Evolutionary conservation across 768 basidiomycete genomes (phyloP).

Genomic region (Trametes meyenii): DNA sequence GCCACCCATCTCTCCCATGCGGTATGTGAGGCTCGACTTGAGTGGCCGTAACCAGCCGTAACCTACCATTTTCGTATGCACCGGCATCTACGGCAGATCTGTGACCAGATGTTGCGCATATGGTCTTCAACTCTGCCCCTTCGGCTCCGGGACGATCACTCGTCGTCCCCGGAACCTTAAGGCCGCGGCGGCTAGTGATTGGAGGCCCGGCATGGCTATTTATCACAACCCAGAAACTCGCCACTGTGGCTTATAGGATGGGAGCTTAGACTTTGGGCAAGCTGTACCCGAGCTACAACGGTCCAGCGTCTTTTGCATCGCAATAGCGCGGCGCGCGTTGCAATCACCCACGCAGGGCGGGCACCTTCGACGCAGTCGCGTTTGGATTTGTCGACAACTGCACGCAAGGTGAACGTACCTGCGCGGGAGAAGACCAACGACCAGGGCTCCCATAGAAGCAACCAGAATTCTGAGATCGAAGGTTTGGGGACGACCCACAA

Average conservation of each 20-base stretch:
- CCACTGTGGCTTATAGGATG: too few species aligned
- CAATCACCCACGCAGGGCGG: too few species aligned
- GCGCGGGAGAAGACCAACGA: not conserved
- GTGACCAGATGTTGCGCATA: not conserved
- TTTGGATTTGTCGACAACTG: too few species aligned
- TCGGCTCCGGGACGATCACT: not conserved
- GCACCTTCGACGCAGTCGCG: too few species aligned
- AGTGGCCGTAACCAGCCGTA: too few species aligned
- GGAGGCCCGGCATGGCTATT: not conserved
- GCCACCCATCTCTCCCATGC: not conserved
- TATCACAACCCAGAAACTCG: too few species aligned
- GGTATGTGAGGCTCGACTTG: too few species aligned
- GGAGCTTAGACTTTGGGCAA: too few species aligned
- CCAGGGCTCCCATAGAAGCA: not conserved
- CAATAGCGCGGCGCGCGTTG: too few species aligned
- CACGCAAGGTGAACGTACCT: not conserved
- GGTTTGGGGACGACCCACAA: not conserved
- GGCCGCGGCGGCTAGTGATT: not conserved
- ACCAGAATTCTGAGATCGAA: conserved; percentile 14
- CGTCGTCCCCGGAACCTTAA: not conserved
- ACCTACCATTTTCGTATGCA: too few species aligned
- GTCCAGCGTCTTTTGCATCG: too few species aligned
- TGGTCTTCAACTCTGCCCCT: not conserved
- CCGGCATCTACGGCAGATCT: not conserved
- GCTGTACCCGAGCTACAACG: too few species aligned